Conservation (phyloP, 257 asterid species). For the Petunia axillaris region DNA sequence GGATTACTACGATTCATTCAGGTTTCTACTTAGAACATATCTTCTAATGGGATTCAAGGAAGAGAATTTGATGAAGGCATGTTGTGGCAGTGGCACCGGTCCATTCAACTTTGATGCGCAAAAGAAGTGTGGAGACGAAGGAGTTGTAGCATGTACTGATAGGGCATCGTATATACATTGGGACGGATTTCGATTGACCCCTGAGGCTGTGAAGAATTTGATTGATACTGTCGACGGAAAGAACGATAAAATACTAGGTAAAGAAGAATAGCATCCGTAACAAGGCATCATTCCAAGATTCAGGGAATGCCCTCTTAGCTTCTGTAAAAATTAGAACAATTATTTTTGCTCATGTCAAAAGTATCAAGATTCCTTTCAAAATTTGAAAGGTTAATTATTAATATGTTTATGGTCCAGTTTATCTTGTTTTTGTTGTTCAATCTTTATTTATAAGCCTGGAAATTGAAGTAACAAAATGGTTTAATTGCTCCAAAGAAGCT, state of each 20-base stretch:
- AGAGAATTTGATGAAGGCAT: constrained; percentile 4
- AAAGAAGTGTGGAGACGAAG: neutral
- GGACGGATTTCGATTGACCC: constrained; percentile 19
- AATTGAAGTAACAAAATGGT: too few species aligned
- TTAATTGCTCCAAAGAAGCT: neutral
- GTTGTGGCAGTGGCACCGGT: neutral
- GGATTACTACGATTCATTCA: neutral
- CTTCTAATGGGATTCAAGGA: neutral
- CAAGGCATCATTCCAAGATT: neutral
- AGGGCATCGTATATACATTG: constrained; percentile 7
- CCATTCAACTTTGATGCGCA: neutral
- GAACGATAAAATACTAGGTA: neutral
- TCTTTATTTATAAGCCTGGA: neutral
- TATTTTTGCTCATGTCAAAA: neutral
- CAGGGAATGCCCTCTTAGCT: neutral
- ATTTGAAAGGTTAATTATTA: neutral
- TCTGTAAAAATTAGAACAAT: neutral
- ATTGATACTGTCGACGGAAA: neutral
- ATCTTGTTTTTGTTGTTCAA: neutral
- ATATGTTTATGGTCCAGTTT: neutral
- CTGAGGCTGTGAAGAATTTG: neutral
- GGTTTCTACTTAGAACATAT: neutral
- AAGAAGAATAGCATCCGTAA: neutral
- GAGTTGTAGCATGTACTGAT: neutral
- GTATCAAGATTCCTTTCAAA: neutral